A percentile compares a stretch with the other conserved stretches of the same genome.
These are phyloP conservation scores for Phytophthora crassamura DNA, from an alignment of 352 stramenopile species.

Conservation along the genomic window DNA sequence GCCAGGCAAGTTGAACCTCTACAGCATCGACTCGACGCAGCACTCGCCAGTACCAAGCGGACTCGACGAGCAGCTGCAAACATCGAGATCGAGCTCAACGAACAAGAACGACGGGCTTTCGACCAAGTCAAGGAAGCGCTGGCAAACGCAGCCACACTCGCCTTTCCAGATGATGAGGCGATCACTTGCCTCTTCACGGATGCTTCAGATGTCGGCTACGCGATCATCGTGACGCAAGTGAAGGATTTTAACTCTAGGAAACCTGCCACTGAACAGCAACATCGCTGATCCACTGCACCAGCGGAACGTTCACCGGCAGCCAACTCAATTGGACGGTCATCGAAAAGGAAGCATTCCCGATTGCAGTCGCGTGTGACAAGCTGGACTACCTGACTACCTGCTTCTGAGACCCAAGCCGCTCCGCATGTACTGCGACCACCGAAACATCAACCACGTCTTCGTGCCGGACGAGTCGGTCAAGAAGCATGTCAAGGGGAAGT, in stretches of 20 bases:
- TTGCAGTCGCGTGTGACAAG: too few species aligned
- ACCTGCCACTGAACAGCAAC: too few species aligned
- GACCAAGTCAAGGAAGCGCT: slow-evolving; percentile 3
- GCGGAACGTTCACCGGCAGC: too few species aligned
- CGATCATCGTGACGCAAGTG: slow-evolving; percentile 9
- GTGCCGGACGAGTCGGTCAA: too few species aligned
- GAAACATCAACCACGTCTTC: too few species aligned
- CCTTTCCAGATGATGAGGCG: slow-evolving; percentile 1
- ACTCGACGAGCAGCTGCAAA: slow-evolving; percentile 2
- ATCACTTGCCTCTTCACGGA: slow-evolving; percentile 11
- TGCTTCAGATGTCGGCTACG: background rate
- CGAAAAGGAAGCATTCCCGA: too few species aligned
- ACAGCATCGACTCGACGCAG: background rate
- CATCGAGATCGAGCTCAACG: background rate
- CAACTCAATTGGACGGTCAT: too few species aligned
- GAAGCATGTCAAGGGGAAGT: too few species aligned
- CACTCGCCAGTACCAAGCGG: background rate
- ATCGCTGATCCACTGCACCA: background rate
- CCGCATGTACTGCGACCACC: slow-evolving; percentile 8
- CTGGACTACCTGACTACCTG: background rate
- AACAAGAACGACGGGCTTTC: background rate
- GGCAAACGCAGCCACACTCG: slow-evolving; percentile 1
- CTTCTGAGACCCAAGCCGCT: slow-evolving; percentile 4
- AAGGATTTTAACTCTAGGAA: background rate
- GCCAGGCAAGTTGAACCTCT: background rate